Conservation (phyloP, 2,329 filamentous ascomycete species). For the Neofusicoccum ribis region DNA sequence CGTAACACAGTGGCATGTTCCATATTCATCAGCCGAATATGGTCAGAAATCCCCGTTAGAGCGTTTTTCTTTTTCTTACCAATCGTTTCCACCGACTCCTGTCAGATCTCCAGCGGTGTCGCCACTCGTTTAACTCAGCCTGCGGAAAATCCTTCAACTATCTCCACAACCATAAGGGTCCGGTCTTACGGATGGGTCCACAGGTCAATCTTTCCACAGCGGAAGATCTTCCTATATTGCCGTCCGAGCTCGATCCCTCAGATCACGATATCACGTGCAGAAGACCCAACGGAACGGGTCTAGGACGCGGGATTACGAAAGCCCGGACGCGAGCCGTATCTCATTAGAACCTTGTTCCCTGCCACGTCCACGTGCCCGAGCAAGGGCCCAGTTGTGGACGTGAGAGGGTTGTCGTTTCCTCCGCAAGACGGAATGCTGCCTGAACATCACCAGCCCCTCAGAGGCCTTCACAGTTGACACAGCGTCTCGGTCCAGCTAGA, state of each 20-base stretch:
- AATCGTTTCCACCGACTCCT: background rate
- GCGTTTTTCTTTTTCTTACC: background rate
- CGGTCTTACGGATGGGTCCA: conserved; percentile 1
- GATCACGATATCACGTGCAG: conserved; percentile 10
- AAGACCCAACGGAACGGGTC: conserved; percentile 1
- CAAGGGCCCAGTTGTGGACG: background rate
- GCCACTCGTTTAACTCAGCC: background rate
- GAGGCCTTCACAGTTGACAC: background rate
- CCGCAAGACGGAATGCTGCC: background rate
- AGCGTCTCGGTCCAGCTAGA: background rate
- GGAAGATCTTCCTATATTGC: conserved; percentile 8
- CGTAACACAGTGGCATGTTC: background rate
- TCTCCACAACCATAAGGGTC: background rate
- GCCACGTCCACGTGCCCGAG: background rate
- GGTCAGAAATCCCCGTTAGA: background rate
- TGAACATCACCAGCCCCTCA: background rate
- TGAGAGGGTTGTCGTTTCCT: background rate
- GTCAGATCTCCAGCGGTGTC: background rate
- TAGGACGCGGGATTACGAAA: conserved; percentile 4
- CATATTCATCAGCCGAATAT: background rate
- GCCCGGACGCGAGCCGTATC: conserved; percentile 6
- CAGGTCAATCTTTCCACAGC: background rate
- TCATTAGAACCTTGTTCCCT: conserved; percentile 14
- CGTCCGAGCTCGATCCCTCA: conserved; percentile 10
- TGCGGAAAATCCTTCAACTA: background rate